phyloP scores from a whole-genome alignment of 2,329 filamentous ascomycete genomes.

The Hypoxylon sp. region DNA sequence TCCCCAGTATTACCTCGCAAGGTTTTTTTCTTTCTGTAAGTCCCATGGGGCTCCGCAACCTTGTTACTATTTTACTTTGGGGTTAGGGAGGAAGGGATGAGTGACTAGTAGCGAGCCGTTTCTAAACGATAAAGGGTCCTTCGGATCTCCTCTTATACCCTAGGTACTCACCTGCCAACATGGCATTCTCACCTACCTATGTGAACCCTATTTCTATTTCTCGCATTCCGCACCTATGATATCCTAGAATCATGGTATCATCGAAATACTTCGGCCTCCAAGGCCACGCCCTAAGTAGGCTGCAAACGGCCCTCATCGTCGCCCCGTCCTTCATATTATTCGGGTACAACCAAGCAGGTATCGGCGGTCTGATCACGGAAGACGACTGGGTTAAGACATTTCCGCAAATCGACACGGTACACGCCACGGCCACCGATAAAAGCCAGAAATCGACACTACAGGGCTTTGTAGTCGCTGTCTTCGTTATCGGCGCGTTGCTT shows the following conservation, averaged over 20 bases:
- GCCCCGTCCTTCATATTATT: conserved; percentile 61
- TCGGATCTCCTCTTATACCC: conserved; percentile 1
- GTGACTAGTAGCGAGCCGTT: conserved; percentile 7
- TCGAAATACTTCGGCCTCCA: conserved; percentile 54
- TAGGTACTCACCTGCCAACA: neutral
- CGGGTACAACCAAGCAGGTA: conserved; percentile 60
- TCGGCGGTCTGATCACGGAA: conserved; percentile 57
- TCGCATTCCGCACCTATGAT: conserved; percentile 24
- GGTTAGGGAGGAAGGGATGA: conserved; percentile 5
- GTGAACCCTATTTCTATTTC: conserved; percentile 5
- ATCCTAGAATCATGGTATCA: conserved; percentile 27
- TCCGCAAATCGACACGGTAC: conserved; percentile 58
- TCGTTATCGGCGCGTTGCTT: conserved; percentile 57
- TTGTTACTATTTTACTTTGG: conserved; percentile 12
- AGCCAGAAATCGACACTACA: conserved; percentile 56
- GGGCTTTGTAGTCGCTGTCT: conserved; percentile 57
- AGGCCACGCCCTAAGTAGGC: conserved; percentile 55
- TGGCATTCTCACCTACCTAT: neutral
- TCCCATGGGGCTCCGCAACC: conserved; percentile 43
- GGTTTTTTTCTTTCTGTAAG: neutral
- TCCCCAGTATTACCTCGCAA: conserved; percentile 16
- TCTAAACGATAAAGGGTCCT: conserved; percentile 3
- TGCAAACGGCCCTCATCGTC: conserved; percentile 61
- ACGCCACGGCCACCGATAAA: conserved; percentile 53
- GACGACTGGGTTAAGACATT: conserved; percentile 57